Base-by-base conservation (phyloP, 352 stramenopile species). In the Phytophthora foliorum region DNA sequence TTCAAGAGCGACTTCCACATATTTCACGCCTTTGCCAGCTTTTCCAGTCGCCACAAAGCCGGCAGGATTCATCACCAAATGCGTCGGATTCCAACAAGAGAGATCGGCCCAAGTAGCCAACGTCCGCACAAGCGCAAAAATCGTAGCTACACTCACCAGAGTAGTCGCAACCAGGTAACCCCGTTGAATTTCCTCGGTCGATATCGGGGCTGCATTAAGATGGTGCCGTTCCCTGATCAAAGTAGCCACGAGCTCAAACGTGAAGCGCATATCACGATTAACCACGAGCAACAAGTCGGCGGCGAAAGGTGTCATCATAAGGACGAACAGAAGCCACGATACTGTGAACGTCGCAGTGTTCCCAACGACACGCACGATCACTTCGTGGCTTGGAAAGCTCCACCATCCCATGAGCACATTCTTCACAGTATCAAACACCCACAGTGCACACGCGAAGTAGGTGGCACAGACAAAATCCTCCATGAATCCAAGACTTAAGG, bases 281-380 rank as follows among this genome's bases (percentile, higher is more conserved):
- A 76, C 57, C 19, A 88, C 46, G 17, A 86, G 60, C 49, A 85
- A 19, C 61, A 77, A 53, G 51, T 88, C 78, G 3, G 68, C 63
- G 7, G 62, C 56, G 39, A 84, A 77, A 4, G 75, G 75, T 3
- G 62, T 34, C 10, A 83, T 45, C n/a, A 46, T 51, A n/a, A 72
- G 2, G 2, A 66, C 34, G 29, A 80, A 79, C 11, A 88, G 46
- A 4, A 61, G 3, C 66, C 66, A 74, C n/a, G 66, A 74, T 6
- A 62, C 54, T 6, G 31, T 49, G 25, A 74, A 74, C 14, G 60
- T 69, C 25, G 66, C 53, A 10, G 66, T 49, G 16, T 24, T 54
- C 3, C 31, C 39, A 22, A 60, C 39, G 17, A 61, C 14, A 46
- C 52, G 45, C 22, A 57, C 52, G n/a, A 57, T n/a, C 16, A 39